Base-by-base conservation (phyloP, 495 filamentous ascomycete genomes). In the Aspergillus carlsbadensis region DNA sequence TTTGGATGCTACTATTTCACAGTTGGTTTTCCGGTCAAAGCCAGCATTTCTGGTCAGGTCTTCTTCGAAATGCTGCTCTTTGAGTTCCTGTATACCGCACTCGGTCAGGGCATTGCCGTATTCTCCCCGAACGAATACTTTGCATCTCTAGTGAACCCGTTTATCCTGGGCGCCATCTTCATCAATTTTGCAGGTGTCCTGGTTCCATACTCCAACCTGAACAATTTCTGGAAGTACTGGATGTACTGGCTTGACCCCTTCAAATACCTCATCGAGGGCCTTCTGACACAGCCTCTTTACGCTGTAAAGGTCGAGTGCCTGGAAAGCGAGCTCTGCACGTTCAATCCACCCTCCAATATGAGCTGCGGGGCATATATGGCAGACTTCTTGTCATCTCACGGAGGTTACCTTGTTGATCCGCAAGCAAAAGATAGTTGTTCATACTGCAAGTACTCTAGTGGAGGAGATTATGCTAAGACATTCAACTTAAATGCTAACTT, bases 1-100 rank as follows among this genome's bases (percentile, higher is more conserved):
- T 87, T 81, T 53, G 57, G 69, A 26, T 84, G 79, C 64, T 86
- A 76, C 72, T 86, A 86, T 64, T 87, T 78, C 66, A 80, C 79
- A 0, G 75, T 72, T 10, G 81, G 83, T 0, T 76, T 85, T 46
- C 77, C 80, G 0, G 17, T 44, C 5, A 56, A 64, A 2, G 59
- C 78, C 8, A 67, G 62, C 29, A 70, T 80, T 39, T 76, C 83
- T 0, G 75, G 75, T 2, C 68, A 71, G 13, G 62, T 76, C 8
- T 77, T 75, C 49, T 61, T 78, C 5, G 69, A 76, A 53, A 77
- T 77, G 73, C 73, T 76, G 22, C 74, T 57, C 65, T 81, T 57
- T 14, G 75, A 80, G 51, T 71, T 80, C 41, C 51, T 77, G 8
- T 76, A 76, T 42, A 75, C 73, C 1, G 72, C 70, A 0, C 70